Percentiles rank a stretch among this genome's conserved stretches.
phyloP scores from a whole-genome alignment of 768 basidiomycete genomes.

The Auriscalpium orientale region DNA sequence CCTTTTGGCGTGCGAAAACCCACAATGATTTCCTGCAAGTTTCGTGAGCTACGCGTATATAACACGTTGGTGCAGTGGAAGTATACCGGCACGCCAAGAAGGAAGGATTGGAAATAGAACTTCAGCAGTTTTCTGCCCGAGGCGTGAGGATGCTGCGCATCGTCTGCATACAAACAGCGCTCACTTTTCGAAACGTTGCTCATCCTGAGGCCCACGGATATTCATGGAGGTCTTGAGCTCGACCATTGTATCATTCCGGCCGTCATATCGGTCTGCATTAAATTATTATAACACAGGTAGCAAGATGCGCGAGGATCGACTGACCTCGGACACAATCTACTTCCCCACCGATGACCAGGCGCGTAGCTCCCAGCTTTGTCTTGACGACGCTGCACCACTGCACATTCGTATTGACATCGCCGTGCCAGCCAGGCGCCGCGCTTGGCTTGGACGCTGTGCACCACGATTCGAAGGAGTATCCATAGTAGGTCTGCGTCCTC shows the following conservation, averaged over 20 bases:
- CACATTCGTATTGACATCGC: conserved; percentile 79
- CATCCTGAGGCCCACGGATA: conserved; percentile 58
- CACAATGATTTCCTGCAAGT: conserved; percentile 68
- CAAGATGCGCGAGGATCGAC: conserved; percentile 6
- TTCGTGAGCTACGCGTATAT: conserved; percentile 15
- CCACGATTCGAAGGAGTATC: conserved; percentile 86
- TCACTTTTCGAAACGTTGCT: conserved; percentile 74
- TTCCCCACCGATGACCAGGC: conserved; percentile 80
- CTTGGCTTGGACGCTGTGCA: conserved; percentile 46
- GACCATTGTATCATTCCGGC: conserved; percentile 61
- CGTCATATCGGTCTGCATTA: conserved; percentile 47
- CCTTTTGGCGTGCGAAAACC: conserved; percentile 83
- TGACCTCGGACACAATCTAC: conserved; percentile 83
- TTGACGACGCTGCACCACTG: conserved; percentile 90
- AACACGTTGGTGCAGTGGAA: too few species aligned
- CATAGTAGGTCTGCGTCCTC: conserved; percentile 65
- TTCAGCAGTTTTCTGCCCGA: conserved; percentile 76
- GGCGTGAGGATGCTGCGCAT: neutral
- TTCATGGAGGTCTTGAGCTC: conserved; percentile 82
- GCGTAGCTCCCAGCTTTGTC: conserved; percentile 66
- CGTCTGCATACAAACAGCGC: conserved; percentile 8
- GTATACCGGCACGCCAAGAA: conserved; percentile 79
- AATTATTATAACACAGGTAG: neutral
- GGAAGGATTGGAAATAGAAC: conserved; percentile 87
- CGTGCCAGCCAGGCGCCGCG: conserved; percentile 51